These are phyloP conservation scores for Saccharomycopsis schoenii DNA, from an alignment of 805 yeast species.

Conservation along the genomic window DNA sequence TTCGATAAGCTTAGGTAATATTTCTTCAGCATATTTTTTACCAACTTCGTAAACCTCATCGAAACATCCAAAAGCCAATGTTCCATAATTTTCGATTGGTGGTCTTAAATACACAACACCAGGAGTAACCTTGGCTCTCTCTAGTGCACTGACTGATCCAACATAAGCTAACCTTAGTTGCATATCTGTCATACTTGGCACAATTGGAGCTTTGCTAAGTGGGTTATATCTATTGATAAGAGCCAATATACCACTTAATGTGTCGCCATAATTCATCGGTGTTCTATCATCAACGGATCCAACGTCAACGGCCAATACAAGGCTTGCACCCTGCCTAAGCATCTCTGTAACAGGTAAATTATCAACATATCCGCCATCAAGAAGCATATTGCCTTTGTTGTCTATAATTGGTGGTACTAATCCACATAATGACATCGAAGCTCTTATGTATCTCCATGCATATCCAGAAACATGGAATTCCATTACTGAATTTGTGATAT, in stretches of 20 bases:
- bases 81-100: constrained; percentile 86
- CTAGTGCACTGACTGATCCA: constrained; percentile 88
- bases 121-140: constrained; percentile 71
- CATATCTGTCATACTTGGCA: constrained; percentile 91
- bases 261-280: constrained; percentile 85
- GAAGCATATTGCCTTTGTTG: constrained; percentile 81
- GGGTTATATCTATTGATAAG: constrained; percentile 81
- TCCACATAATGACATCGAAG: constrained; percentile 95
- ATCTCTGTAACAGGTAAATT: constrained; percentile 88
- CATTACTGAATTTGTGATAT: constrained; percentile 90
- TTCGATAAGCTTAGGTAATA: constrained; percentile 42
- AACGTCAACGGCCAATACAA: constrained; percentile 88
- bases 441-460: constrained; percentile 92
- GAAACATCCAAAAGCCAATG: constrained; percentile 85
- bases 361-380: constrained; percentile 95
- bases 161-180: constrained; percentile 91
- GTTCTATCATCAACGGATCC: constrained; percentile 91
- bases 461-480: constrained; percentile 88
- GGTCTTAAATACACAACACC: constrained; percentile 88
- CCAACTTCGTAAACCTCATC: constrained; percentile 86
- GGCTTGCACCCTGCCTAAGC: constrained; percentile 80
- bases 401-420: constrained; percentile 77
- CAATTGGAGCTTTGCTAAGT: constrained; percentile 75
- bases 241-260: constrained; percentile 89
- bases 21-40: constrained; percentile 53